A percentile compares a stretch with the other conserved stretches of the same genome.
Evolutionary conservation across 495 filamentous ascomycete genomes (phyloP).

Genomic region (Barbatosphaeria neglecta): DNA sequence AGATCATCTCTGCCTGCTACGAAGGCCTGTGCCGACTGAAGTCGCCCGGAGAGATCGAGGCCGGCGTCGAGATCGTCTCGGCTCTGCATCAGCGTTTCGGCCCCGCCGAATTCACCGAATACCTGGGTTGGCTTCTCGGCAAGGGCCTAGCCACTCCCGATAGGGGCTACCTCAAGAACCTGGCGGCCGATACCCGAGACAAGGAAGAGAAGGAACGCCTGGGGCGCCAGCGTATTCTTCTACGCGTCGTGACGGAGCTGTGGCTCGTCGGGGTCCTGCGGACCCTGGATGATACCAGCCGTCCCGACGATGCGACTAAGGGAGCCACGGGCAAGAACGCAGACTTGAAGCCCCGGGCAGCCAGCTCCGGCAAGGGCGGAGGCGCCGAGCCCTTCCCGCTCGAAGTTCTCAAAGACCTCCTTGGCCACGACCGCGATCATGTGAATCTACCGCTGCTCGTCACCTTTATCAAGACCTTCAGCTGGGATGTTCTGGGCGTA

Average conservation of each 20-base stretch:
- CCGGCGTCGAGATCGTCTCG: constrained; percentile 84
- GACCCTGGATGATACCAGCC: constrained; percentile 78
- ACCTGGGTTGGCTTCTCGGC: constrained; percentile 85
- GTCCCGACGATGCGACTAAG: constrained; percentile 69
- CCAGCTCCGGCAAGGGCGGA: constrained; percentile 39
- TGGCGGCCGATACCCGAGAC: constrained; percentile 72
- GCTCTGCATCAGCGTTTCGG: constrained; percentile 95
- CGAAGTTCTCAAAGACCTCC: constrained; percentile 90
- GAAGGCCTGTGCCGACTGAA: constrained; percentile 91
- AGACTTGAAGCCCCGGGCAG: constrained; percentile 40
- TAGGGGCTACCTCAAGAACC: constrained; percentile 66
- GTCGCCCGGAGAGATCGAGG: constrained; percentile 75
- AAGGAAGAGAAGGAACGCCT: constrained; percentile 93
- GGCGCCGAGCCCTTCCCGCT: constrained; percentile 80
- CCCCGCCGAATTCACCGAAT: constrained; percentile 77
- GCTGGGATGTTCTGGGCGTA: constrained; percentile 86
- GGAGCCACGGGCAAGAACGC: constrained; percentile 40
- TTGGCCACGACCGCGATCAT: constrained; percentile 88
- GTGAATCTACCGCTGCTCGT: constrained; percentile 82
- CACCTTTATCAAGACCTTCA: constrained; percentile 89
- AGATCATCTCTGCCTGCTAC: constrained; percentile 96
- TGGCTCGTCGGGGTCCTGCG: constrained; percentile 86
- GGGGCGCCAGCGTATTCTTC: constrained; percentile 69
- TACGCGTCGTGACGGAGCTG: constrained; percentile 86
- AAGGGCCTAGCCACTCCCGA: constrained; percentile 88